phyloP scores from a whole-genome alignment of 129 eudicot species.

The Cynara cardunculus region DNA sequence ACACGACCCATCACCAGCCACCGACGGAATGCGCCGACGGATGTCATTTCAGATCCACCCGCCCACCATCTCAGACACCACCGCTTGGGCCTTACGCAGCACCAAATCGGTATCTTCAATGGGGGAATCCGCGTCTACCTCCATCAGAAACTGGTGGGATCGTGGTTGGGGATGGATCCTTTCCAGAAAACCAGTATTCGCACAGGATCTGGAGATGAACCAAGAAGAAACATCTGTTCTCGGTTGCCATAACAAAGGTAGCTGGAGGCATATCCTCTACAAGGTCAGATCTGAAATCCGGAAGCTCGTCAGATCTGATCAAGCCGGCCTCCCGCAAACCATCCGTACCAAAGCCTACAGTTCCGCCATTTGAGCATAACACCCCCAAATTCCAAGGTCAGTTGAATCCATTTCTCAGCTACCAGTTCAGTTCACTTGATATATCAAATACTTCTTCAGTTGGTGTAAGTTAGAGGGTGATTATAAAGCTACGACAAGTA shows the following conservation, averaged over 20 bases:
- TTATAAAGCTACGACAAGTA: background rate
- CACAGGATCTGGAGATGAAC: conserved; percentile 91
- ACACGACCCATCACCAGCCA: background rate
- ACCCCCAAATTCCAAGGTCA: conserved; percentile 1
- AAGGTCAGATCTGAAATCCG: conserved; percentile 59
- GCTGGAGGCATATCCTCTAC: conserved; percentile 70
- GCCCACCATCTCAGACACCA: conserved; percentile 1
- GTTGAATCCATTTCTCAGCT: background rate
- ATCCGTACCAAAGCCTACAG: conserved; percentile 37
- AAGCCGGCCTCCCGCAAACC: conserved; percentile 61
- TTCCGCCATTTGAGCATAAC: conserved; percentile 18
- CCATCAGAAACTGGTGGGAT: conserved; percentile 76
- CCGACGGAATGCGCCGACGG: conserved; percentile 49
- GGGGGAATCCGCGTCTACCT: conserved; percentile 47
- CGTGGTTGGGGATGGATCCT: conserved; percentile 75
- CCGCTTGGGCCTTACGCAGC: conserved; percentile 51
- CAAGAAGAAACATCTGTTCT: conserved; percentile 56
- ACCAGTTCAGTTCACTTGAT: background rate
- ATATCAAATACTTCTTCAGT: background rate
- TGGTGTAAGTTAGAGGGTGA: conserved; percentile 4
- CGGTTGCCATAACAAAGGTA: conserved; percentile 63
- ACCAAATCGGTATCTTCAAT: conserved; percentile 68
- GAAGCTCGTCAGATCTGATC: conserved; percentile 44
- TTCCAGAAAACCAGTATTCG: conserved; percentile 72
- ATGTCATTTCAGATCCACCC: conserved; percentile 54